Evolutionary conservation across 2,329 filamentous ascomycete genomes (phyloP).

Genomic region (Clarireedia hainanense): DNA sequence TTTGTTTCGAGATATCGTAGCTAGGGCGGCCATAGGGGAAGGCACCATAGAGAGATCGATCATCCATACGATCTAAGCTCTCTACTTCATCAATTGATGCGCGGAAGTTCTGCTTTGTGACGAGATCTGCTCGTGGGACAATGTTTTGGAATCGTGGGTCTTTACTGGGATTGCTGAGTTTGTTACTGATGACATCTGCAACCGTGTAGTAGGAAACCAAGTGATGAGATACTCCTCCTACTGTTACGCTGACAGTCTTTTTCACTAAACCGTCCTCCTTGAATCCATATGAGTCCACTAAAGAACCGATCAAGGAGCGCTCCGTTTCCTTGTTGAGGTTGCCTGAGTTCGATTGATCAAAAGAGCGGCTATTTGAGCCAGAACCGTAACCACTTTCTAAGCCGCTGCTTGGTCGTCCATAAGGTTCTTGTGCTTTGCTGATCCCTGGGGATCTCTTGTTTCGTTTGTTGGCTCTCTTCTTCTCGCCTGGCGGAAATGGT

Average conservation of each 20-base stretch:
- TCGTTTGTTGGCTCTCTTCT: constrained; percentile 75
- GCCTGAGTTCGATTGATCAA: constrained; percentile 15
- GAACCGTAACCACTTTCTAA: constrained; percentile 12
- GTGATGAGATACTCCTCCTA: constrained; percentile 70
- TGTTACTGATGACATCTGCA: constrained; percentile 59
- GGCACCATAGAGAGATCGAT: constrained; percentile 20
- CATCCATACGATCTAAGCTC: constrained; percentile 17
- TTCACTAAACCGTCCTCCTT: constrained; percentile 76
- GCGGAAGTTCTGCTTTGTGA: constrained; percentile 58
- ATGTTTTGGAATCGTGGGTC: constrained; percentile 43
- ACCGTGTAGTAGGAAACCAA: constrained; percentile 84
- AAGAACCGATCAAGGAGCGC: constrained; percentile 58
- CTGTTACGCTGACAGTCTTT: constrained; percentile 81
- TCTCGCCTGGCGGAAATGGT: constrained; percentile 77
- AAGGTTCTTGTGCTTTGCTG: constrained; percentile 21
- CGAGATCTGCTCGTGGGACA: constrained; percentile 48
- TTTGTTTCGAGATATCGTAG: constrained; percentile 24
- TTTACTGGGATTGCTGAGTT: constrained; percentile 49
- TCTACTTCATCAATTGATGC: constrained; percentile 56
- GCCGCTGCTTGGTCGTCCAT: constrained; percentile 3
- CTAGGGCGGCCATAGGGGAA: constrained; percentile 19
- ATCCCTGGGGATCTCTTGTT: constrained; percentile 36
- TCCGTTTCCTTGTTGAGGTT: constrained; percentile 26
- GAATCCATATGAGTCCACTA: constrained; percentile 87
- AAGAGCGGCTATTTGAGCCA: constrained; percentile 4